A percentile compares a stretch with the other conserved stretches of the same genome.
Conservation (phyloP, 2,329 filamentous ascomycete species). For the Phialophora expanda region DNA sequence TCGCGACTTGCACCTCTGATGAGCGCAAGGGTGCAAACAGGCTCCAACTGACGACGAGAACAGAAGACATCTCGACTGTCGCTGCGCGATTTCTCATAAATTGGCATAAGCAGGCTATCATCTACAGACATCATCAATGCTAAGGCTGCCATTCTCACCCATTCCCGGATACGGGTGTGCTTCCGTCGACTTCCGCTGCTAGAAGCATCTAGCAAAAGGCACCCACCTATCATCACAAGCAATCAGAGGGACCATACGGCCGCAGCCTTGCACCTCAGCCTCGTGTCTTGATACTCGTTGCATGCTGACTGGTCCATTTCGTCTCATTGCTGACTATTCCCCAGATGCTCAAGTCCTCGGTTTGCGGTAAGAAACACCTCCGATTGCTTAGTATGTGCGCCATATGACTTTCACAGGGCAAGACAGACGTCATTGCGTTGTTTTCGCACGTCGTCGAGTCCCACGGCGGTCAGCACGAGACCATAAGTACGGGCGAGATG, state of each 20-base stretch:
- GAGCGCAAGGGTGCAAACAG: neutral
- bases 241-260: conserved; percentile 13
- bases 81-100: conserved; percentile 16
- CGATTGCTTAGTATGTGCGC: conserved; percentile 17
- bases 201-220: conserved; percentile 4
- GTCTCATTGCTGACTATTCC: conserved; percentile 21
- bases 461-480: conserved; percentile 14
- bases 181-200: conserved; percentile 30
- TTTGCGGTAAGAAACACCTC: conserved; percentile 6
- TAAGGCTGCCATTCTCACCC: conserved; percentile 14
- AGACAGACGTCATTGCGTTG: conserved; percentile 26
- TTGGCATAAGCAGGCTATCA: conserved; percentile 7
- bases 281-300: neutral
- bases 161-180: neutral
- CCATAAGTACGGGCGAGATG: conserved; percentile 27
- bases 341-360: conserved; percentile 14
- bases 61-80: neutral
- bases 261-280: conserved; percentile 27
- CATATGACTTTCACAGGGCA: conserved; percentile 16
- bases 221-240: neutral
- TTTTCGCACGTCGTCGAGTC: conserved; percentile 8
- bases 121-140: neutral
- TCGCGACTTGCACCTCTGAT: neutral
- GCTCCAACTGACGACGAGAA: neutral
- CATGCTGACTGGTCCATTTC: neutral